Evolutionary conservation across 139 green algal genomes (phyloP), one percentile per base, ranked within the genome.

Genomic region (Chlamydomonas incerta): DNA sequence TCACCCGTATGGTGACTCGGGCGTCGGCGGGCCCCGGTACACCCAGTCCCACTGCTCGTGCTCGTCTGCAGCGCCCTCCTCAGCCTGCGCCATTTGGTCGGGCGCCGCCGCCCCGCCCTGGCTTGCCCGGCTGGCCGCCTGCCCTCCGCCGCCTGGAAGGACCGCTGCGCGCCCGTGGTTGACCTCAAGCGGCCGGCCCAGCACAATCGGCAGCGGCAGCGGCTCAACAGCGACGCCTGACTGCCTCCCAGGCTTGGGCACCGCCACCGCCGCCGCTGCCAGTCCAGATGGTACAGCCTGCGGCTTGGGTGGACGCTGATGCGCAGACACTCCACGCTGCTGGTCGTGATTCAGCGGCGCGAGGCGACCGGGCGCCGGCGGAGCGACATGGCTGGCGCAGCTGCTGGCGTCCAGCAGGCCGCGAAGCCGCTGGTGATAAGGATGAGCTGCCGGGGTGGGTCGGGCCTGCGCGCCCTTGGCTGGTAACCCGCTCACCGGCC

Each of bases 31-130:
- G 47, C 60, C 58, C 66, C 57, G 55, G 17, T 70, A 41, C 10
- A 85, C 23, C 80, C 80, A 85, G 28, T 76, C 80, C 80, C 80
- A 85, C 8, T 77, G n/a, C 52, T 85, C 77, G 23, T 75, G 37
- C 21, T 33, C 70, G 5, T 34, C 28, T 60, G 21, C n/a, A 17
- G 35, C 77, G 6, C 28, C 74, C 58, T 6, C 57, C 13, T 29
- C n/a, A 0, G 23, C 55, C 13, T 68, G 37, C 69, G 35, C 21
- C 8, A 70, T 52, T 55, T 21, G 31, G 2, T 15, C 13, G 28
- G 47, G 66, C 5, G 41, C 41, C 66, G 11, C 41, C 14, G 31
- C 5, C 31, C 31, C 3, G 31, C 5, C 31, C 17, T 14, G 1
- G 31, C 31, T 10, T 13, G 66, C 66, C 41, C 28, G 23, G 4